phyloP scores from a whole-genome alignment of 192 early-diverging fungal species.

The Mortierella claussenii region DNA sequence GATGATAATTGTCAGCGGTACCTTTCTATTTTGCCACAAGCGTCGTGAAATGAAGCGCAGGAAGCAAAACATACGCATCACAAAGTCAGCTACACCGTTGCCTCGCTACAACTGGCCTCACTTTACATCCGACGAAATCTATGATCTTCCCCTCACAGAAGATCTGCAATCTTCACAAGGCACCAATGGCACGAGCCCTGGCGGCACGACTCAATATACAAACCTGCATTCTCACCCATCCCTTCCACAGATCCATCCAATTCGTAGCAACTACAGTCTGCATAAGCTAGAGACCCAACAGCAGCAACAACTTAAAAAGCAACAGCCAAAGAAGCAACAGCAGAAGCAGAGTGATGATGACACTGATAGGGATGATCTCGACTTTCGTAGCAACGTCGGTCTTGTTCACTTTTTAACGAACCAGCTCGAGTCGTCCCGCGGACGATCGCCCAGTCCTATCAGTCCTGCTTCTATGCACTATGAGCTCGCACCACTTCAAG shows the following conservation, averaged over 20 bases:
- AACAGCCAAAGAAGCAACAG: slow-evolving; percentile 1
- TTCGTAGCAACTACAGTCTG: too few relatives aligned
- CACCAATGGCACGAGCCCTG: too few relatives aligned
- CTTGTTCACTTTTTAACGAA: slow-evolving; percentile 5
- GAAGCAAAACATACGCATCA: neutral
- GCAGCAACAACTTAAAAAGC: neutral
- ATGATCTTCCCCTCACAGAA: too few relatives aligned
- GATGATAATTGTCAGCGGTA: neutral
- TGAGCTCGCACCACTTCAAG: neutral
- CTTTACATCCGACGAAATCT: neutral
- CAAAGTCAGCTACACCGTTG: neutral
- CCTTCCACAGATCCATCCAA: neutral
- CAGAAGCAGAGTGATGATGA: neutral
- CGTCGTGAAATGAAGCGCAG: neutral
- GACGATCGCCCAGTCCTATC: neutral
- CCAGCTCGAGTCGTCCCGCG: neutral
- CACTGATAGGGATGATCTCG: neutral
- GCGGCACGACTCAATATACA: too few relatives aligned
- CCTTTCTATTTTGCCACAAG: neutral
- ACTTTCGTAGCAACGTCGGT: neutral
- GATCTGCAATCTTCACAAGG: too few relatives aligned
- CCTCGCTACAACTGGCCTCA: neutral
- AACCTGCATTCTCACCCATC: neutral
- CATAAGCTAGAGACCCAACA: too few relatives aligned
- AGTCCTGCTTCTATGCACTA: neutral